Evolutionary conservation across 2,329 filamentous ascomycete species (phyloP).

Genomic region (Calonectria pauciramosa): DNA sequence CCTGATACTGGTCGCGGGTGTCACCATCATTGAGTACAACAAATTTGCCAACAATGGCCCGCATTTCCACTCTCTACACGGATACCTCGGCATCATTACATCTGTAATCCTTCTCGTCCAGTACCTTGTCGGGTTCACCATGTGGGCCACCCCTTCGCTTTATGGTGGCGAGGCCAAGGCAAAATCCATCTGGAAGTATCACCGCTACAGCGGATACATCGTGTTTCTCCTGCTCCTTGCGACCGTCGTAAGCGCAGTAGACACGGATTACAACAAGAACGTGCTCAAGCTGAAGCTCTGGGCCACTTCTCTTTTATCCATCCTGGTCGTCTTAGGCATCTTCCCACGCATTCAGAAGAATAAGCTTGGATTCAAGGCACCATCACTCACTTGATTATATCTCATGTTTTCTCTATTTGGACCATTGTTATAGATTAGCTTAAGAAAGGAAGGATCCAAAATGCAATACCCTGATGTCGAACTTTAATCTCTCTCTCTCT

Average conservation of each 20-base stretch:
- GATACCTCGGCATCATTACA: conserved; percentile 83
- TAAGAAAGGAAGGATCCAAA: background rate
- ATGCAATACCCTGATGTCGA: background rate
- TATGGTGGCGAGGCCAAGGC: conserved; percentile 86
- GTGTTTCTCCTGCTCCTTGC: conserved; percentile 78
- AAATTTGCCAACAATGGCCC: conserved; percentile 76
- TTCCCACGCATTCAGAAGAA: conserved; percentile 83
- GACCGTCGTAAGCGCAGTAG: conserved; percentile 81
- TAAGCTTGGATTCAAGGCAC: conserved; percentile 75
- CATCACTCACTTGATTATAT: conserved; percentile 25
- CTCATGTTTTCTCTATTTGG: background rate
- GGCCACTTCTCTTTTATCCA: conserved; percentile 76
- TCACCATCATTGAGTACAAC: conserved; percentile 84
- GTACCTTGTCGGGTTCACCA: conserved; percentile 83
- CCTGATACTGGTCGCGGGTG: conserved; percentile 72
- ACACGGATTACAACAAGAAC: conserved; percentile 80
- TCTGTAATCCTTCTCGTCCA: conserved; percentile 80
- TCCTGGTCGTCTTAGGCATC: conserved; percentile 79
- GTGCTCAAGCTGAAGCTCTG: conserved; percentile 81
- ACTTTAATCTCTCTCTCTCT: background rate
- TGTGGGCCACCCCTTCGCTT: conserved; percentile 80
- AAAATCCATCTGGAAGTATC: conserved; percentile 91
- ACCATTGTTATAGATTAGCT: too few species aligned
- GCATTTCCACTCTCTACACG: conserved; percentile 87
- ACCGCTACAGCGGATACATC: conserved; percentile 82